These are phyloP conservation scores for Mucuna pruriens DNA, from an alignment of 306 rosid genomes.

Conservation along the genomic window DNA sequence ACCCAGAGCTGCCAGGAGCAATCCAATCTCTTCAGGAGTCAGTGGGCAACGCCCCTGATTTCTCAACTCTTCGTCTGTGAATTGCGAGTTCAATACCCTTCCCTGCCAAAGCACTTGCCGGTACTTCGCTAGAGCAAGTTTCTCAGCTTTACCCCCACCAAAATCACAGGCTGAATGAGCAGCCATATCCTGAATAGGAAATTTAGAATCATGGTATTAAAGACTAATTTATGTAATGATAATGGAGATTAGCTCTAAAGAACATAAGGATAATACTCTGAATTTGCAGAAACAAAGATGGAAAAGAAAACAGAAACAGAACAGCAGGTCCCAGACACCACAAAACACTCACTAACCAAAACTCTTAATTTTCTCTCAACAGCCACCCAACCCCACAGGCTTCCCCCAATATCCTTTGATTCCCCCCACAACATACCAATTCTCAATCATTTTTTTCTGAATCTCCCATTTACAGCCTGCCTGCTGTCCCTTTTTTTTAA, in stretches of 20 bases:
- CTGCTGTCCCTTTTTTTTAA: too few species aligned
- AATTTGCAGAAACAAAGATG: not conserved
- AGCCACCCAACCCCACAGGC: not conserved
- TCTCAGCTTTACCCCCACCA: constrained; percentile 99
- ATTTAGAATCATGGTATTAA: constrained; percentile 7
- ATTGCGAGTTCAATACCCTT: constrained; percentile 90
- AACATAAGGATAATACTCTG: not conserved
- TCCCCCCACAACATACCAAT: not conserved
- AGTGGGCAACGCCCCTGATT: constrained; percentile 97
- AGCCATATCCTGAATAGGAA: constrained; percentile 86
- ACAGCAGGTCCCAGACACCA: too few species aligned
- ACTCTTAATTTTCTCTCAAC: not conserved
- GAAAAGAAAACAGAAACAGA: not conserved
- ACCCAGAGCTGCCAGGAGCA: constrained; percentile 93
- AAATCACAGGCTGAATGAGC: constrained; percentile 99
- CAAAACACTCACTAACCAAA: too few species aligned
- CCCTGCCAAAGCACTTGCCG: constrained; percentile 95
- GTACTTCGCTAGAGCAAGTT: constrained; percentile 87
- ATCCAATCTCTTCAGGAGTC: constrained; percentile 97
- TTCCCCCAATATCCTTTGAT: not conserved
- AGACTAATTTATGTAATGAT: not conserved
- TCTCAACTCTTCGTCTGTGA: constrained; percentile 89
- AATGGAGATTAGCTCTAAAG: not conserved
- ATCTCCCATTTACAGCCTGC: not conserved
- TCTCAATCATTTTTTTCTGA: not conserved